Conservation (phyloP, 768 basidiomycete species). For the Calocybe gangraenosa region DNA sequence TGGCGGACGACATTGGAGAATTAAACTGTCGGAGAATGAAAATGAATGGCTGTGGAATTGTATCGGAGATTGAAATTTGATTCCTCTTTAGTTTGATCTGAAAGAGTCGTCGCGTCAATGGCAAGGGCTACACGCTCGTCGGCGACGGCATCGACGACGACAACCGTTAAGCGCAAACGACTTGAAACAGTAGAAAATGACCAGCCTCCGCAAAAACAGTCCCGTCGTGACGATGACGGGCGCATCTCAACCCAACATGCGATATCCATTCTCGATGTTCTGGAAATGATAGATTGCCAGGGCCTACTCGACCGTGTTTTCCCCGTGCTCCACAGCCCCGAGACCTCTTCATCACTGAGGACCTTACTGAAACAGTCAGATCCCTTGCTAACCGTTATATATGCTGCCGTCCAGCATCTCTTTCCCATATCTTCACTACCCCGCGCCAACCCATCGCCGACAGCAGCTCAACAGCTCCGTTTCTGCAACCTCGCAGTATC, state of each 20-base stretch:
- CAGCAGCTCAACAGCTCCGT: constrained; percentile 63
- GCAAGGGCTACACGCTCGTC: too few relatives aligned
- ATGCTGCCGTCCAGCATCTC: constrained; percentile 64
- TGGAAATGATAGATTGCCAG: constrained; percentile 65
- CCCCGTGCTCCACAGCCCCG: constrained; percentile 41
- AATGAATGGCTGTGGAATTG: background rate
- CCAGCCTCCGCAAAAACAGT: constrained; percentile 39
- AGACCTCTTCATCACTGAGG: constrained; percentile 47
- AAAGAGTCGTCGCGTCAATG: background rate
- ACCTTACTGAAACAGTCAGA: constrained; percentile 49
- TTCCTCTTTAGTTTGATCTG: constrained; percentile 5
- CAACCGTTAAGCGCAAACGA: constrained; percentile 65
- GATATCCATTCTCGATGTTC: constrained; percentile 53
- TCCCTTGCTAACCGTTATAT: constrained; percentile 46
- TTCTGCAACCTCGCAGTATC: constrained; percentile 74
- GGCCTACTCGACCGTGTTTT: constrained; percentile 80
- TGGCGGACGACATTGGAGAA: constrained; percentile 18
- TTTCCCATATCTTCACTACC: constrained; percentile 65
- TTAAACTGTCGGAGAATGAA: constrained; percentile 27
- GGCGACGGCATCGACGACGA: constrained; percentile 29
- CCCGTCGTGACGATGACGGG: constrained; percentile 21
- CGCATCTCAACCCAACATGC: constrained; percentile 30
- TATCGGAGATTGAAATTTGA: constrained; percentile 1
- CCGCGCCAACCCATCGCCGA: constrained; percentile 57
- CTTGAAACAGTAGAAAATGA: constrained; percentile 38